Percentiles rank a stretch among this genome's conserved stretches.
Conservation (phyloP, 129 eudicot genomes). For the Lactuca saligna region DNA sequence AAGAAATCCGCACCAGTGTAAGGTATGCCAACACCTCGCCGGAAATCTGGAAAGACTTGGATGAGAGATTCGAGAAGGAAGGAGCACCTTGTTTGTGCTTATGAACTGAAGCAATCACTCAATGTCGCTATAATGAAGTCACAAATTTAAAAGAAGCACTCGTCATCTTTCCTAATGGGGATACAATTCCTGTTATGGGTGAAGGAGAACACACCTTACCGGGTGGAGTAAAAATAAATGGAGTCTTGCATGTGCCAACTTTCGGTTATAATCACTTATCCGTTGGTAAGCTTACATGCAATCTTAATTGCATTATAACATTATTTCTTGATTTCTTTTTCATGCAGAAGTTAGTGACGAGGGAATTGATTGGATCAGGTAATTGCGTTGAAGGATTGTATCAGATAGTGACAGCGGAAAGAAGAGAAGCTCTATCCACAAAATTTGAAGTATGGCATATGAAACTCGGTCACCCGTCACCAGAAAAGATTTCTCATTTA, state of each 20-base stretch:
- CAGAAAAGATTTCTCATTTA: not conserved
- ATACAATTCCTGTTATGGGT: not conserved
- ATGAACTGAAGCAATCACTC: too few relatives aligned
- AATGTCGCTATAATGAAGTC: not conserved
- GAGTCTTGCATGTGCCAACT: not conserved
- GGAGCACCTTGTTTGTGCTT: too few relatives aligned
- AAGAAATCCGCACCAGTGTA: not conserved
- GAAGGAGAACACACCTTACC: constrained; percentile 5
- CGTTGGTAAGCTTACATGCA: not conserved
- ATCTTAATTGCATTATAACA: not conserved
- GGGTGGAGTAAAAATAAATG: not conserved
- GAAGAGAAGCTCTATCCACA: too few relatives aligned
- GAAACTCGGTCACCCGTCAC: not conserved
- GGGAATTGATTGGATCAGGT: too few relatives aligned
- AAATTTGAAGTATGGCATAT: not conserved
- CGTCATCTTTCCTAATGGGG: not conserved
- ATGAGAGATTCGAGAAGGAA: too few relatives aligned
- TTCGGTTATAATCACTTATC: not conserved
- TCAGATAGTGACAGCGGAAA: too few relatives aligned
- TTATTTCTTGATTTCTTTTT: not conserved
- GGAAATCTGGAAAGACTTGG: too few relatives aligned
- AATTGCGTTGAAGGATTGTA: too few relatives aligned
- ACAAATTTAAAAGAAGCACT: not conserved
- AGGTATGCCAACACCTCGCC: not conserved
- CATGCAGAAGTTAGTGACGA: not conserved